These are phyloP conservation scores for Neurospora sp. DNA, from an alignment of 2,329 filamentous ascomycete species.

Conservation along the genomic window DNA sequence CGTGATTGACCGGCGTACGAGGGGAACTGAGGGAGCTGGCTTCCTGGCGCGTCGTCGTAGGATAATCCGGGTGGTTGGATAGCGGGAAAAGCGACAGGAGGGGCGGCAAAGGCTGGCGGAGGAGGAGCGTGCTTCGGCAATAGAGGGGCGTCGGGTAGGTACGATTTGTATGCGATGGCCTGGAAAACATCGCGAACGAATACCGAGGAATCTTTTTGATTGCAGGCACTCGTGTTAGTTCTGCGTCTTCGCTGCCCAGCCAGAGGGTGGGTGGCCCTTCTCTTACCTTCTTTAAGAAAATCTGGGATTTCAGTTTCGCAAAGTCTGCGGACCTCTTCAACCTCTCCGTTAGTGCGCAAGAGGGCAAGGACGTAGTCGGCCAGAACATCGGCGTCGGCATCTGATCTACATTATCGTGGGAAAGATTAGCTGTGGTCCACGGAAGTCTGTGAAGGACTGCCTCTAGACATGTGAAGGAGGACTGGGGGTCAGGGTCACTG, in stretches of 20 bases:
- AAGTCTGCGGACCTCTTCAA: conserved; percentile 52
- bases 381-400: conserved; percentile 71
- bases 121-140: conserved; percentile 15
- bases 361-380: conserved; percentile 78
- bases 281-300: conserved; percentile 58
- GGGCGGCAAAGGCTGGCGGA: conserved; percentile 9
- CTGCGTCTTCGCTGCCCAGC: neutral
- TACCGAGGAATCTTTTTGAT: conserved; percentile 37
- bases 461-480: neutral
- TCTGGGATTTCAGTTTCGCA: conserved; percentile 65
- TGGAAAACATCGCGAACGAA: conserved; percentile 66
- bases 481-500: conserved; percentile 22
- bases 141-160: conserved; percentile 44
- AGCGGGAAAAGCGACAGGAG: conserved; percentile 10
- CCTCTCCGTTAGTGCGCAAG: conserved; percentile 57
- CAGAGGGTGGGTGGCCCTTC: neutral
- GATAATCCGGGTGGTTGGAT: conserved; percentile 10
- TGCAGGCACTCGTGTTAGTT: neutral
- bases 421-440: conserved; percentile 4
- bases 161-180: conserved; percentile 52
- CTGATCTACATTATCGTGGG: conserved; percentile 42
- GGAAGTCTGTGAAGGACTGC: neutral
- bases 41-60: conserved; percentile 12
- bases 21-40: neutral
- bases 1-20: conserved; percentile 13